A percentile compares a stretch with the other conserved stretches of the same genome.
Conservation (phyloP, 768 basidiomycete genomes). For the Tremella mesenterica region DNA sequence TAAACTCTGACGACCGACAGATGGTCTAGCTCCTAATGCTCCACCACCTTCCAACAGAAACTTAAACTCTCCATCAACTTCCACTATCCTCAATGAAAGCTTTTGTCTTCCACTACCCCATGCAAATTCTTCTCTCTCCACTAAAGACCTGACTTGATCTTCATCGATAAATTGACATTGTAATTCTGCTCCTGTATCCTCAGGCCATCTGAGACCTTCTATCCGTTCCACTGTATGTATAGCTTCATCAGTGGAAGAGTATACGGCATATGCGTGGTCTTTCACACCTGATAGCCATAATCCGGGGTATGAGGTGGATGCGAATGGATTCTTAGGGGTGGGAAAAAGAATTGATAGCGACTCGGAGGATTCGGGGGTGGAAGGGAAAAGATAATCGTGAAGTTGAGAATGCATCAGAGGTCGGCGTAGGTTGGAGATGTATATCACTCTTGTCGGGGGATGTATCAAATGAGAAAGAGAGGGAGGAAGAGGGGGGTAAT, state of each 20-base stretch:
- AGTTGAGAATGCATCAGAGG: slow-evolving; percentile 33
- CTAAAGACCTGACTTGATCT: slow-evolving; percentile 23
- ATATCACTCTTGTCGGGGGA: slow-evolving; percentile 38
- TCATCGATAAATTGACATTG: slow-evolving; percentile 39
- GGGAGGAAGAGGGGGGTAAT: slow-evolving; percentile 18
- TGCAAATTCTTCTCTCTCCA: slow-evolving; percentile 38
- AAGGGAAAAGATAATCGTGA: slow-evolving; percentile 27
- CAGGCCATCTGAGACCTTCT: slow-evolving; percentile 30
- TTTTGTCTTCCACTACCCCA: slow-evolving; percentile 42
- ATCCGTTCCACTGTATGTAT: slow-evolving; percentile 23
- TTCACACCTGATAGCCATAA: slow-evolving; percentile 37
- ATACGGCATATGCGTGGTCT: slow-evolving; percentile 33
- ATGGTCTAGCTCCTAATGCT: slow-evolving; percentile 3
- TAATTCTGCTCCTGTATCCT: slow-evolving; percentile 30
- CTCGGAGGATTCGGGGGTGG: slow-evolving; percentile 1
- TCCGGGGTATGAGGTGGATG: slow-evolving; percentile 14
- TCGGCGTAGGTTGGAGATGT: slow-evolving; percentile 41
- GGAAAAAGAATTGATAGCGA: slow-evolving; percentile 10
- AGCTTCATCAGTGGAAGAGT: slow-evolving; percentile 14
- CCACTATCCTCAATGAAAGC: slow-evolving; percentile 30
- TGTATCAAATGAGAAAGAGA: slow-evolving; percentile 33
- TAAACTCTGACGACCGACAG: no score
- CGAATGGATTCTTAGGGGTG: slow-evolving; percentile 19
- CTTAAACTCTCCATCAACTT: no score
- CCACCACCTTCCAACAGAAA: slow-evolving; percentile 9